These are phyloP conservation scores for Thielaviopsis populi DNA, from an alignment of 2,329 filamentous ascomycete genomes.

Conservation along the genomic window DNA sequence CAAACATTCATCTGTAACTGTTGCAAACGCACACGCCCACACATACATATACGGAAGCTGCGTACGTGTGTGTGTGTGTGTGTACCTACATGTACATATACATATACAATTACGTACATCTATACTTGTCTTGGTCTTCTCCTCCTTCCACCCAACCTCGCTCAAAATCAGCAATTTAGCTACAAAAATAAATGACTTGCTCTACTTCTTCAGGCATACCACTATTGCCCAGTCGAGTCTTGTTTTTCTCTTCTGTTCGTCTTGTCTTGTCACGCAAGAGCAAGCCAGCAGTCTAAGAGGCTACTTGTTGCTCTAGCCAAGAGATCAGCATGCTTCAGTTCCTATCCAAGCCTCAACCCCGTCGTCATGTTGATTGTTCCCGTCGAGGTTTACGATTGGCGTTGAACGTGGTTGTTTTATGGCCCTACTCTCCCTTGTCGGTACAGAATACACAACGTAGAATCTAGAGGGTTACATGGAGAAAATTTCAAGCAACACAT, in stretches of 20 bases:
- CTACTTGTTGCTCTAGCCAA: background rate
- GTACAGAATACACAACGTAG: background rate
- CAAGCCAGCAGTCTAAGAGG: background rate
- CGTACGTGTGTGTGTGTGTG: no score
- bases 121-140: no score
- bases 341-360: background rate
- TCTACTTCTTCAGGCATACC: background rate
- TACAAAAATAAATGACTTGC: background rate
- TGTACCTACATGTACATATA: no score
- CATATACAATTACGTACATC: no score
- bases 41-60: no score
- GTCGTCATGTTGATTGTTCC: background rate
- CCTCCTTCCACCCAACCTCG: no score
- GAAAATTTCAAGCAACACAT: background rate
- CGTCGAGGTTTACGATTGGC: background rate
- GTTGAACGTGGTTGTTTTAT: background rate
- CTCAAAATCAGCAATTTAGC: no score
- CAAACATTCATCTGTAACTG: background rate
- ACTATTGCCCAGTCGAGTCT: background rate
- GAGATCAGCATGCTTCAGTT: slow-evolving; percentile 3
- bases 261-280: background rate
- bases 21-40: background rate
- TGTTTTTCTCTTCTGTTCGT: background rate
- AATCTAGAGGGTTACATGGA: background rate
- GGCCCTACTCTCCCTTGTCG: background rate